These are phyloP conservation scores for Fraxinus quadrangulata DNA, from an alignment of 257 asterid species.

Conservation along the genomic window DNA sequence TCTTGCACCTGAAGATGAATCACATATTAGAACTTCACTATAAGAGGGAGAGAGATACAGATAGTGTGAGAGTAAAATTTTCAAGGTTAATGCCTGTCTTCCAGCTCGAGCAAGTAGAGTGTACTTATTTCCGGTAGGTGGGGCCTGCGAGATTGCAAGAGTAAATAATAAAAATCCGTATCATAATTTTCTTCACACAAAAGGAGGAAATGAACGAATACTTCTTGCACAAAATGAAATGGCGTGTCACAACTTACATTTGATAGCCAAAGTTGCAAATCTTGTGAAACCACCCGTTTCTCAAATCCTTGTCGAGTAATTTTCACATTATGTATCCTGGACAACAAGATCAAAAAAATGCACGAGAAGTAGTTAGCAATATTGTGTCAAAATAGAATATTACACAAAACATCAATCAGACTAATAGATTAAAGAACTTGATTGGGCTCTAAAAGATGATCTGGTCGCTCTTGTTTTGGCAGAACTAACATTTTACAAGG, in stretches of 20 bases:
- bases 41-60: not conserved
- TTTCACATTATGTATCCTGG: conserved; percentile 62
- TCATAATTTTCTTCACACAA: not conserved
- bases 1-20: conserved; percentile 73
- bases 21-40: not conserved
- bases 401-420: not conserved
- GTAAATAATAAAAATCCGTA: conserved; percentile 12
- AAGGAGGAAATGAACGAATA: not conserved
- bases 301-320: conserved; percentile 91
- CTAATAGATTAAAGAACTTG: not conserved
- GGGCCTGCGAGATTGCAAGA: conserved; percentile 53
- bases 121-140: conserved; percentile 69
- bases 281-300: conserved; percentile 93
- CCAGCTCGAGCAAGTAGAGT: conserved; percentile 98
- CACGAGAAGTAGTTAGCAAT: not conserved
- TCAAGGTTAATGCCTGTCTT: conserved; percentile 59
- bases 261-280: conserved; percentile 97
- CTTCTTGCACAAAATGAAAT: not conserved
- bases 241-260: conserved; percentile 53
- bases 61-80: not conserved
- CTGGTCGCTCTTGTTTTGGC: not conserved
- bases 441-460: not conserved
- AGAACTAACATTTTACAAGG: not conserved
- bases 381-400: not conserved
- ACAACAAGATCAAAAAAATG: conserved; percentile 4